Evolutionary conservation across 1,139 yeast species (phyloP).

Genomic region (Zygoascus hellenicus): DNA sequence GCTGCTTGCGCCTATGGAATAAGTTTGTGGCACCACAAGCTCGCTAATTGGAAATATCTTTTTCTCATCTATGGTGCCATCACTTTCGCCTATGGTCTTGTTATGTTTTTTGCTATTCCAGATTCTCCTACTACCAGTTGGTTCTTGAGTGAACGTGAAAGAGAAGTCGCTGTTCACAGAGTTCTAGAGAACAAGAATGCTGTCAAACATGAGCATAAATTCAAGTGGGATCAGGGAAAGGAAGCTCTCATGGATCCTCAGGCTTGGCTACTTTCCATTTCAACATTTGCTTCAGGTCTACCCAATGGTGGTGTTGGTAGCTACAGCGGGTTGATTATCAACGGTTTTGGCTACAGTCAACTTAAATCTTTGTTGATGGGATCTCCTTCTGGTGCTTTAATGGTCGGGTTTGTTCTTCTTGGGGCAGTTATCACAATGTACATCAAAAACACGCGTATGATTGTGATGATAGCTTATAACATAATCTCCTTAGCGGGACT

Average conservation of each 20-base stretch:
- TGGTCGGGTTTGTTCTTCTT: constrained; percentile 20
- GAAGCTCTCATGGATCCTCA: constrained; percentile 32
- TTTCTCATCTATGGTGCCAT: constrained; percentile 30
- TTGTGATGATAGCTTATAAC: constrained; percentile 17
- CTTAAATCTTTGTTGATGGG: constrained; percentile 24
- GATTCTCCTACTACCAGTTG: constrained; percentile 51
- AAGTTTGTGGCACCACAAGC: constrained; percentile 35
- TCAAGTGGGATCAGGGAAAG: constrained; percentile 28
- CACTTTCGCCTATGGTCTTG: constrained; percentile 41
- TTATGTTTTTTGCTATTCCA: constrained; percentile 44
- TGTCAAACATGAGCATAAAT: constrained; percentile 35
- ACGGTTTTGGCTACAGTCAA: constrained; percentile 26
- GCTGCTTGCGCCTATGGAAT: constrained; percentile 35
- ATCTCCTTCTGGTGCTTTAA: constrained; percentile 25
- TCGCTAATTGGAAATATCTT: constrained; percentile 56
- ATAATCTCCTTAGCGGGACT: constrained; percentile 26
- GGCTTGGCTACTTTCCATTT: constrained; percentile 43
- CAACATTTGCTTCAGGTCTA: constrained; percentile 39
- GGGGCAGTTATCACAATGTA: constrained; percentile 14
- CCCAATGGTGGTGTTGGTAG: constrained; percentile 44
- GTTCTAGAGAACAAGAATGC: constrained; percentile 38
- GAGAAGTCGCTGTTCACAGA: constrained; percentile 46
- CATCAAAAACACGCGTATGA: constrained; percentile 18
- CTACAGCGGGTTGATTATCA: constrained; percentile 26
- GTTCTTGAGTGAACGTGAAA: constrained; percentile 48